These are phyloP conservation scores for Tricholoma matsutake DNA, from an alignment of 768 basidiomycete species.

Conservation along the genomic window DNA sequence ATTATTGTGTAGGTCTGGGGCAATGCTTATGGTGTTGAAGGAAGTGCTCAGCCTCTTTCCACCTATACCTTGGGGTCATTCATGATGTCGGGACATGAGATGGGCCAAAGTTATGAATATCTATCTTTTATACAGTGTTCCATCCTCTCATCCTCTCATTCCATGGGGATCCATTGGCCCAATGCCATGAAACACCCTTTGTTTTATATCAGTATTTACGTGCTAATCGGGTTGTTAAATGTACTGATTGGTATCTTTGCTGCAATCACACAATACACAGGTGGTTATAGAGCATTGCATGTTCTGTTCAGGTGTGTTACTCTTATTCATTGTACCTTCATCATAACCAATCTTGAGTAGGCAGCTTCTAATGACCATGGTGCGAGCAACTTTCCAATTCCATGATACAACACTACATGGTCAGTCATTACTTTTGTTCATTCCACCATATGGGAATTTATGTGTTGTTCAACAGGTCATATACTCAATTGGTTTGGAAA, in stretches of 20 bases:
- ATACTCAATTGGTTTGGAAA: constrained; percentile 86
- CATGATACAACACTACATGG: constrained; percentile 83
- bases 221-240: constrained; percentile 50
- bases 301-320: constrained; percentile 39
- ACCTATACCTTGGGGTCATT: no score
- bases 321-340: no score
- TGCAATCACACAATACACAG: constrained; percentile 57
- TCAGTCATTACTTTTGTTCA: no score
- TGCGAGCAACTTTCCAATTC: constrained; percentile 81
- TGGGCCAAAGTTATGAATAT: no score
- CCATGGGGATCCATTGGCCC: constrained; percentile 40
- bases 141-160: constrained; percentile 14
- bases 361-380: constrained; percentile 62
- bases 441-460: no score
- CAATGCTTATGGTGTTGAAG: constrained; percentile 46
- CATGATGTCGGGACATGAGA: no score
- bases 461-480: constrained; percentile 55
- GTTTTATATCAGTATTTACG: constrained; percentile 71
- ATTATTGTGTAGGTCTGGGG: constrained; percentile 53
- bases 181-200: constrained; percentile 57
- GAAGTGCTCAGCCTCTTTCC: no score
- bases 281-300: constrained; percentile 48
- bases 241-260: constrained; percentile 46
- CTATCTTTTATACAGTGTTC: no score
- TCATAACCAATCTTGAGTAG: constrained; percentile 15